Evolutionary conservation across 345 rosid genomes (phyloP), one percentile per base, ranked within the genome.

Genomic region (Clausena lansium): DNA sequence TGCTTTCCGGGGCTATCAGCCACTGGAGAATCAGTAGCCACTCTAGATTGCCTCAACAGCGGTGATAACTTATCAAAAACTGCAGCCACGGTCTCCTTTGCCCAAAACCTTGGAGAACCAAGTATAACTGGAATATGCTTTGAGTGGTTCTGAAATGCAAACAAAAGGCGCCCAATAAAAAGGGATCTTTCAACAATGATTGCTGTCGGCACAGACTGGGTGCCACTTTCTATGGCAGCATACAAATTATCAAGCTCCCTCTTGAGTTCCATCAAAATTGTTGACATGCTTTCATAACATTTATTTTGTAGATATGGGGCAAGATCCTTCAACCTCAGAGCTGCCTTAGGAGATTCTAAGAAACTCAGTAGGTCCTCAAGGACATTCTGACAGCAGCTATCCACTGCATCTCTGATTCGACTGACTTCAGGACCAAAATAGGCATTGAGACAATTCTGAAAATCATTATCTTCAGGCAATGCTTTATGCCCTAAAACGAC

Each of bases 91-190:
- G 84, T 83, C 81, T 89, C 93, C 74, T 90, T 90, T 73, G 87
- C 91, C 99, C 99, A 96, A 82, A 90, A 88, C 81, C 98, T 90
- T 50, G 98, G 98, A 85, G 99, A 91, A 74, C 98, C 98, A 36
- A 94, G 93, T 78, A 94, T 78, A 64, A 94, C 74, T 8, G 95
- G 94, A 81, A 96, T 84, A 79, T 94, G 95, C 80, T 87, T 91
- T 27, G 92, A 90, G 86, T 96, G 94, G 74, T 89, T 91, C 76
- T 85, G 88, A 59, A 96, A 87, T 54, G 99, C 95, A 86, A 91
- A 96, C 83, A 94, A 81, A 52, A 96, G 90, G 74, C 98, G 92
- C 73, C 99, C 99, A 70, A 96, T 84, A 81, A 91, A 96, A 82
- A 96, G 94, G 15, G 98, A 87, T 89, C 89, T 92, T 84, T 92